Evolutionary conservation across 345 rosid species (phyloP).

Genomic region (thale cress (Arabidopsis thaliana)): TAIR10.1 NC_003070.9:30340001-30340500

Average conservation of each 20-base stretch:
- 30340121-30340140: conserved; percentile 36
- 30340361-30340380: conserved; percentile 48
- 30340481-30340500: conserved; percentile 45
- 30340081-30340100: conserved; percentile 51
- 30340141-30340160: conserved; percentile 28
- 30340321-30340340: conserved; percentile 32
- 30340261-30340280: conserved; percentile 43
- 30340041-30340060: conserved; percentile 56
- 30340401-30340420: conserved; percentile 44
- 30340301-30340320: conserved; percentile 42
- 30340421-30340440: conserved; percentile 35
- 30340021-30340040: conserved; percentile 32
- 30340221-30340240: conserved; percentile 30
- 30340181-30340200: background rate
- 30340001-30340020: conserved; percentile 36
- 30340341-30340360: conserved; percentile 39
- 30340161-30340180: conserved; percentile 35
- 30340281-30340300: conserved; percentile 45
- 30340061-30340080: conserved; percentile 51
- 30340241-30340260: conserved; percentile 32
- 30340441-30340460: conserved; percentile 35
- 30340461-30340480: conserved; percentile 20
- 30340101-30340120: conserved; percentile 64
- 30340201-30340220: conserved; percentile 25
- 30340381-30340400: conserved; percentile 48